Percentiles rank a stretch among this genome's conserved stretches.
These are phyloP conservation scores for Rhododendron simsii DNA, from an alignment of 148 eudicot genomes.

Conservation along the genomic window DNA sequence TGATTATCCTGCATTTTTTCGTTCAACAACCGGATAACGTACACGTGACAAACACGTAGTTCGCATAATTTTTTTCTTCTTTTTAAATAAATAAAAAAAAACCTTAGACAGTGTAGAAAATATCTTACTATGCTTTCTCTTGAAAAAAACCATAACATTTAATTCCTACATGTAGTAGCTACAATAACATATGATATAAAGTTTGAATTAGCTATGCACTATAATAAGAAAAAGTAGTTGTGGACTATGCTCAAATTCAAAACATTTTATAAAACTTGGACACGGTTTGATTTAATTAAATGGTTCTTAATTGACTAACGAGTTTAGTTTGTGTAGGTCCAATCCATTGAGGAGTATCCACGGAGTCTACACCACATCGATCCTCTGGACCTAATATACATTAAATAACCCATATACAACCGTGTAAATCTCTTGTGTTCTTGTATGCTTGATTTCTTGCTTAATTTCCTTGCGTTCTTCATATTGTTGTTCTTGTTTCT, in stretches of 20 bases:
- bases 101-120: too few relatives aligned
- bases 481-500: too few relatives aligned
- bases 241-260: not conserved
- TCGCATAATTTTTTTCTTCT: too few relatives aligned
- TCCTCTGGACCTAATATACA: too few relatives aligned
- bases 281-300: not conserved
- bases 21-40: not conserved
- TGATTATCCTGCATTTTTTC: not conserved
- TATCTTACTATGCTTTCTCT: not conserved
- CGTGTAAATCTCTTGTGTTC: too few relatives aligned
- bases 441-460: too few relatives aligned
- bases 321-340: too few relatives aligned
- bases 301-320: not conserved
- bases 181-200: not conserved
- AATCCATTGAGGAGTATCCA: too few relatives aligned
- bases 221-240: not conserved
- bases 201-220: not conserved
- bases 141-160: not conserved
- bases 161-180: not conserved
- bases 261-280: not conserved
- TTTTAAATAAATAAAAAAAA: not conserved
- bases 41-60: not conserved
- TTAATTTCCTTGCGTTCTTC: too few relatives aligned
- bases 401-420: too few relatives aligned
- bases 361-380: too few relatives aligned